phyloP scores from a whole-genome alignment of 2,329 filamentous ascomycete genomes.

The Phialophora chinensis region DNA sequence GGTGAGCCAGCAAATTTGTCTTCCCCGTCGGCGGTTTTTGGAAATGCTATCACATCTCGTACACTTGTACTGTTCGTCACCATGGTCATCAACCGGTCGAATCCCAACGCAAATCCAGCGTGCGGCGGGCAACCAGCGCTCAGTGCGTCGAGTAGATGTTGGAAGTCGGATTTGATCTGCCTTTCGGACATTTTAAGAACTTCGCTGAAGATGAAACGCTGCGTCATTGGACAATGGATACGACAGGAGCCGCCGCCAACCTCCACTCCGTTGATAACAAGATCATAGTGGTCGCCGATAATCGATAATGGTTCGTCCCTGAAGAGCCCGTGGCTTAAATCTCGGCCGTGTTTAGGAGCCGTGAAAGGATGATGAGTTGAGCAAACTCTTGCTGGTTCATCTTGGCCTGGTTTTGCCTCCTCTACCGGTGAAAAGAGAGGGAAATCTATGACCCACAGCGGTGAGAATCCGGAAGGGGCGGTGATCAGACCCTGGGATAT shows the following conservation, averaged over 20 bases:
- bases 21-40: slow-evolving; percentile 88
- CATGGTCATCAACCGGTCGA: slow-evolving; percentile 82
- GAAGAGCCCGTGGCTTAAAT: slow-evolving; percentile 70
- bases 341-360: slow-evolving; percentile 72
- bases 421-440: slow-evolving; percentile 82
- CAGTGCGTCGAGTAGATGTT: slow-evolving; percentile 82
- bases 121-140: slow-evolving; percentile 90
- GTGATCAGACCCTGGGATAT: slow-evolving; percentile 66
- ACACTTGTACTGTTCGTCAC: slow-evolving; percentile 79
- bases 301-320: slow-evolving; percentile 72
- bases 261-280: slow-evolving; percentile 94
- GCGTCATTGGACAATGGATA: slow-evolving; percentile 83
- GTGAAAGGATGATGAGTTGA: slow-evolving; percentile 97
- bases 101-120: slow-evolving; percentile 89
- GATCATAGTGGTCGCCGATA: slow-evolving; percentile 88
- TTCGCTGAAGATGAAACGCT: slow-evolving; percentile 82
- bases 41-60: slow-evolving; percentile 94
- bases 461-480: slow-evolving; percentile 62
- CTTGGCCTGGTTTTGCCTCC: slow-evolving; percentile 75
- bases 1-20: slow-evolving; percentile 84
- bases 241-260: slow-evolving; percentile 90
- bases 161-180: slow-evolving; percentile 74
- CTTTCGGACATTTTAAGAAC: slow-evolving; percentile 77
- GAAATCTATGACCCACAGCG: slow-evolving; percentile 88
- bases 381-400: slow-evolving; percentile 77